A percentile compares a stretch with the other conserved stretches of the same genome.
These are phyloP conservation scores for Lipomyces chichibuensis DNA, from an alignment of 805 yeast species.

Conservation along the genomic window DNA sequence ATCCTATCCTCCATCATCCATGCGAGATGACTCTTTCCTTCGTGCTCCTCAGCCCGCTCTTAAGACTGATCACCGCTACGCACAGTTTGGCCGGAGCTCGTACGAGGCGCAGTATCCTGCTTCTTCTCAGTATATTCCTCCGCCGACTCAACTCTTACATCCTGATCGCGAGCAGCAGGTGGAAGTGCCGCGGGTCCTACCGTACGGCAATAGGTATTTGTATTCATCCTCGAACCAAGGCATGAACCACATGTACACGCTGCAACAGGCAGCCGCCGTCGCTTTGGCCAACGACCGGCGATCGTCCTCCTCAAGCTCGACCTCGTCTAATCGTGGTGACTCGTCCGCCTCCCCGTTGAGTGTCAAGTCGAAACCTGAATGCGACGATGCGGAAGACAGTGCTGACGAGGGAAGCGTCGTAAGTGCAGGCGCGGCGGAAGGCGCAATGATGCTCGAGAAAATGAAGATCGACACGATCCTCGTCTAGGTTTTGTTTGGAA, in stretches of 20 bases:
- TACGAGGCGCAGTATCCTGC: neutral
- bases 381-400: conserved; percentile 13
- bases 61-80: neutral
- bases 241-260: conserved; percentile 1
- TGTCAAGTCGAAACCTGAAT: neutral
- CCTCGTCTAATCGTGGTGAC: neutral
- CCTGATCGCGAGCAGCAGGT: neutral
- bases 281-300: conserved; percentile 5
- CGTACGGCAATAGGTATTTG: neutral
- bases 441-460: conserved; percentile 33
- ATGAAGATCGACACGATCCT: conserved; percentile 33
- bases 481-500: conserved; percentile 8
- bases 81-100: conserved; percentile 1
- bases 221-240: neutral
- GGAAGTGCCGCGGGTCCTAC: conserved; percentile 1
- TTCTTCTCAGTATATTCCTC: neutral
- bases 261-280: conserved; percentile 1
- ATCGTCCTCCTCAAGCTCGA: neutral
- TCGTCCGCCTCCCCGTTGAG: neutral
- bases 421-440: conserved; percentile 28
- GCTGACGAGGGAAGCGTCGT: conserved; percentile 23
- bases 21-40: conserved; percentile 7
- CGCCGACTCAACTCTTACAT: neutral
- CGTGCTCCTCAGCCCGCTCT: conserved; percentile 19
- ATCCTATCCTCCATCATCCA: conserved; percentile 5